Evolutionary conservation across 2,329 filamentous ascomycete species (phyloP).

Genomic region (Ophiocordyceps camponoti-rufipedis): DNA sequence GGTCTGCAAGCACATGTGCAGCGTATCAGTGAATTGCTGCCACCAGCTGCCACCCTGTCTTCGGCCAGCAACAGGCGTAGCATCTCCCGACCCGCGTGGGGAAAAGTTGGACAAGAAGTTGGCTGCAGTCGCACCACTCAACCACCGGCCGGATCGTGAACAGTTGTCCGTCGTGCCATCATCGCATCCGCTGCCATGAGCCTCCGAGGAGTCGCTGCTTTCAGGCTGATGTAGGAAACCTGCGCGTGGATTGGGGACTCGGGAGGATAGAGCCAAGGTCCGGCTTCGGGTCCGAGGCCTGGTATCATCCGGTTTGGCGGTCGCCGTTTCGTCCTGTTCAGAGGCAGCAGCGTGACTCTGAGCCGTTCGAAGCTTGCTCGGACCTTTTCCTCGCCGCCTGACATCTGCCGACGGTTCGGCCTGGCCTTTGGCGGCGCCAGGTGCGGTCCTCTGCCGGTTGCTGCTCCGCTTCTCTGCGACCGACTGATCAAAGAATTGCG

Average conservation of each 20-base stretch:
- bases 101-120: not conserved
- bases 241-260: not conserved
- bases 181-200: not conserved
- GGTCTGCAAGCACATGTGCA: conserved; percentile 12
- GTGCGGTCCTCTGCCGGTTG: not conserved
- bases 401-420: not conserved
- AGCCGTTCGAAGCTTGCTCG: not conserved
- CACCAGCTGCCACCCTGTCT: conserved; percentile 5
- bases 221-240: not conserved
- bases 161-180: not conserved
- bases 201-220: not conserved
- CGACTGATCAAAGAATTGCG: not conserved
- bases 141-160: conserved; percentile 3
- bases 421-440: not conserved
- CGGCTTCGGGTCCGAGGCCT: not conserved
- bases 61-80: not conserved
- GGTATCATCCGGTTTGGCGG: not conserved
- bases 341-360: not conserved
- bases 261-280: not conserved
- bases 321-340: not conserved
- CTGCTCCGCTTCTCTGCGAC: not conserved
- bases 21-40: conserved; percentile 11
- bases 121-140: conserved; percentile 1
- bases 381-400: not conserved
- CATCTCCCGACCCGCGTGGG: not conserved